Evolutionary conservation across 495 filamentous ascomycete genomes (phyloP).

Genomic region (Penicillium chermesinum): DNA sequence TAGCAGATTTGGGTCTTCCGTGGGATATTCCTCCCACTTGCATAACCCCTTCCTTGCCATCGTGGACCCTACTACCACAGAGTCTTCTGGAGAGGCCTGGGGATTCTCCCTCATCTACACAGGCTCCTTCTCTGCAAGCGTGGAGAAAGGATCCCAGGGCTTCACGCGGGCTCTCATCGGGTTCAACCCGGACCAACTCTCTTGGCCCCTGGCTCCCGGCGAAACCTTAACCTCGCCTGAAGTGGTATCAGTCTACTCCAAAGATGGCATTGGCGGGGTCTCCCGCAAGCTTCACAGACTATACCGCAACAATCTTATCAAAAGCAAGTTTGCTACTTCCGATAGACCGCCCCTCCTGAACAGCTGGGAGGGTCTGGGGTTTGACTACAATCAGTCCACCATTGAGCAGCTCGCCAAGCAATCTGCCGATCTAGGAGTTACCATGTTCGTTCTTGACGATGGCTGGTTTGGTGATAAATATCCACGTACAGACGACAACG

Average conservation of each 20-base stretch:
- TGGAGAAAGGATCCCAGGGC: slow-evolving; percentile 52
- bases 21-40: slow-evolving; percentile 50
- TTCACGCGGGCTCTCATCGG: slow-evolving; percentile 48
- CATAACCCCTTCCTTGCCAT: slow-evolving; percentile 53
- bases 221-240: slow-evolving; percentile 49
- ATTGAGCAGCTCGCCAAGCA: slow-evolving; percentile 45
- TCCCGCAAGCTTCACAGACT: slow-evolving; percentile 48
- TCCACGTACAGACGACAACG: slow-evolving; percentile 42
- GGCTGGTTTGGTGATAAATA: slow-evolving; percentile 55
- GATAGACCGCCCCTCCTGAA: slow-evolving; percentile 49
- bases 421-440: slow-evolving; percentile 46
- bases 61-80: slow-evolving; percentile 45
- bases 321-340: slow-evolving; percentile 43
- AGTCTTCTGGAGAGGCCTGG: slow-evolving; percentile 48
- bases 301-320: slow-evolving; percentile 51
- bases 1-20: slow-evolving; percentile 43
- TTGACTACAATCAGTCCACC: slow-evolving; percentile 42
- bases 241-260: slow-evolving; percentile 48
- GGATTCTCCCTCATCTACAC: slow-evolving; percentile 53
- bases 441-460: slow-evolving; percentile 53
- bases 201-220: slow-evolving; percentile 39
- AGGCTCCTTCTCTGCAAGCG: slow-evolving; percentile 46
- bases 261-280: slow-evolving; percentile 49
- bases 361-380: slow-evolving; percentile 54
- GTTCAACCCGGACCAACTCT: slow-evolving; percentile 47